phyloP scores from a whole-genome alignment of 768 basidiomycete genomes.

The Cubamyces lactineus region DNA sequence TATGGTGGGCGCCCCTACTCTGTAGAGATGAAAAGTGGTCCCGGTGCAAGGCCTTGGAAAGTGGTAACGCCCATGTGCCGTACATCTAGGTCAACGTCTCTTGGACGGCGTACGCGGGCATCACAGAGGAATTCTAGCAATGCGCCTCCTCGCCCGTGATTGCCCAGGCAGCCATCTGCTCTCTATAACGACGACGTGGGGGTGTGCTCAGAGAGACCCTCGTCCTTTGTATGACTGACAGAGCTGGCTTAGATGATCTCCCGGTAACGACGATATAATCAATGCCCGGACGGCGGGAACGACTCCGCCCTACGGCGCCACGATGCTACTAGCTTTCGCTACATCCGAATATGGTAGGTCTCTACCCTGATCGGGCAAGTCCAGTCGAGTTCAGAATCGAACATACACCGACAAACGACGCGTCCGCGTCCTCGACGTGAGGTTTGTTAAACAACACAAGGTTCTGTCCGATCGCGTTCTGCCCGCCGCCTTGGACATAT shows the following conservation, averaged over 20 bases:
- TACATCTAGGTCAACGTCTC: background rate
- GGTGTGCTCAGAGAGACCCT: background rate
- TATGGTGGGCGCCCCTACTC: background rate
- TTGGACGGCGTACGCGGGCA: background rate
- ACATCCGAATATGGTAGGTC: background rate
- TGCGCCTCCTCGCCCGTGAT: background rate
- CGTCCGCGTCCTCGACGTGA: slow-evolving; percentile 6
- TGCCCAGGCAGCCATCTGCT: background rate
- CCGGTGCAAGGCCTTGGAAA: background rate
- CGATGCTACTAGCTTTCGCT: slow-evolving; percentile 1
- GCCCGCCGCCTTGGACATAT: background rate
- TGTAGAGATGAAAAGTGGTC: background rate
- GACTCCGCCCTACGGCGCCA: too few relatives aligned
- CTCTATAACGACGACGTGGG: background rate
- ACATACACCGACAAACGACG: slow-evolving; percentile 12
- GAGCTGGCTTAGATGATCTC: too few relatives aligned
- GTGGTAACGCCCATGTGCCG: background rate
- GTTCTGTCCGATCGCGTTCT: slow-evolving; percentile 16
- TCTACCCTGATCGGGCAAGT: background rate
- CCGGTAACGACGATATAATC: too few relatives aligned
- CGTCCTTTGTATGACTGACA: too few relatives aligned
- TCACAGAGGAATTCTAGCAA: background rate
- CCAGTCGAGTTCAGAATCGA: background rate
- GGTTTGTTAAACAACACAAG: slow-evolving; percentile 6
- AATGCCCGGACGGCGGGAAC: too few relatives aligned